Evolutionary conservation across 2,329 filamentous ascomycete species (phyloP).

Genomic region (Cladosporium sp.): DNA sequence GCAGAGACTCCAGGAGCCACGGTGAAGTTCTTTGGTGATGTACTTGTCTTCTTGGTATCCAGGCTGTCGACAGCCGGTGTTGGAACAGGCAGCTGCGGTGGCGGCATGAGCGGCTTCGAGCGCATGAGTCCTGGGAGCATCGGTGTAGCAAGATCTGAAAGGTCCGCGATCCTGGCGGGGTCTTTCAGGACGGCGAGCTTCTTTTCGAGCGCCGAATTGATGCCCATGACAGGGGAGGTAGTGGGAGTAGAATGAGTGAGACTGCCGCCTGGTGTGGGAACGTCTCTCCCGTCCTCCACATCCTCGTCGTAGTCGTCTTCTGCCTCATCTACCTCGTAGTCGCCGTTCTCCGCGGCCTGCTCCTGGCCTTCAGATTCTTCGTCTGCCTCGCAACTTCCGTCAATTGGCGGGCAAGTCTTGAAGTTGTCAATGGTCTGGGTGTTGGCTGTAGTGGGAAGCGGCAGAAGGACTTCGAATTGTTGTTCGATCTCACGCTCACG

Average conservation of each 20-base stretch:
- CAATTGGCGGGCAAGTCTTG: conserved; percentile 24
- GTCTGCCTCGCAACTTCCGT: background rate
- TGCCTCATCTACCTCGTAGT: background rate
- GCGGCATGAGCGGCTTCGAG: background rate
- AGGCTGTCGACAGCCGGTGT: background rate
- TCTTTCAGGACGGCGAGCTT: background rate
- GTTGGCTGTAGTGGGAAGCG: conserved; percentile 32
- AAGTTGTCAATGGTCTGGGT: conserved; percentile 30
- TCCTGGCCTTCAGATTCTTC: background rate
- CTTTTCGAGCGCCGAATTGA: background rate
- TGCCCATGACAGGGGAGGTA: background rate
- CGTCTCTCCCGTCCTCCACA: background rate
- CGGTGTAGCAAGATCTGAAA: background rate
- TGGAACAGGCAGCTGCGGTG: background rate
- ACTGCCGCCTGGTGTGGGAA: background rate
- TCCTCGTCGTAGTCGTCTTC: conserved; percentile 11
- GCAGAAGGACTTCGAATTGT: conserved; percentile 28
- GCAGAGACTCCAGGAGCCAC: conserved; percentile 1
- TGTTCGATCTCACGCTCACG: conserved; percentile 27
- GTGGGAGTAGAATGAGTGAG: background rate
- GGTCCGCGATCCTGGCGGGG: background rate
- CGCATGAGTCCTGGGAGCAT: background rate
- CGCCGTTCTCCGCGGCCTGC: conserved; percentile 15
- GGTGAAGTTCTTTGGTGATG: background rate
- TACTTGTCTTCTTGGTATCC: background rate